Evolutionary conservation across 2,329 filamentous ascomycete species (phyloP).

Genomic region (Ceratocystis destructans): DNA sequence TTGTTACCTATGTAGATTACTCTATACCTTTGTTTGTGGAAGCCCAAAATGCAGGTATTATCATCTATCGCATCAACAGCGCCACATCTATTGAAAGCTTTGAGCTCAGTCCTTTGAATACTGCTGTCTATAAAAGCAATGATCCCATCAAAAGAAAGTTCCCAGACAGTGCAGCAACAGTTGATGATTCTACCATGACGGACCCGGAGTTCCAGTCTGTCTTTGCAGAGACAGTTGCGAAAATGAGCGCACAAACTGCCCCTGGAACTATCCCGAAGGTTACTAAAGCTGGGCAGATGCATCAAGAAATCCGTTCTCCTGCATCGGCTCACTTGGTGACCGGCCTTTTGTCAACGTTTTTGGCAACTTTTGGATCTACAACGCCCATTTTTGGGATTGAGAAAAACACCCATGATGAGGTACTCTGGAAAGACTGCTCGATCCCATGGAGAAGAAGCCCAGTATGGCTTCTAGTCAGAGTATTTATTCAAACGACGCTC

Average conservation of each 20-base stretch:
- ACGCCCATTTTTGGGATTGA: conserved; percentile 26
- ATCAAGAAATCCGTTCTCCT: conserved; percentile 36
- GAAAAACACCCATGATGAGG: conserved; percentile 43
- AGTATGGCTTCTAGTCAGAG: conserved; percentile 42
- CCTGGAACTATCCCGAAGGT: conserved; percentile 20
- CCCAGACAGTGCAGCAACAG: conserved; percentile 22
- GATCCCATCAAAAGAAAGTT: conserved; percentile 26
- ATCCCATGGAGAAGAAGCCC: conserved; percentile 39
- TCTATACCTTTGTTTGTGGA: conserved; percentile 24
- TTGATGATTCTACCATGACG: conserved; percentile 17
- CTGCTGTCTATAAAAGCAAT: conserved; percentile 22
- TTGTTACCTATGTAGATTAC: conserved; percentile 12
- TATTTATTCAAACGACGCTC: conserved; percentile 31
- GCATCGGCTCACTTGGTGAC: conserved; percentile 38
- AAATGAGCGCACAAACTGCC: conserved; percentile 24
- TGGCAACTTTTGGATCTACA: conserved; percentile 28
- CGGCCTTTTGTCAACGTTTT: conserved; percentile 31
- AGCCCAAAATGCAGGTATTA: conserved; percentile 28
- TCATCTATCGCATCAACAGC: conserved; percentile 20
- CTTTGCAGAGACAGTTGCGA: conserved; percentile 19
- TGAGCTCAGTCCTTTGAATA: conserved; percentile 26
- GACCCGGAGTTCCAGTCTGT: conserved; percentile 20
- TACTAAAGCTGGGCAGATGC: conserved; percentile 28
- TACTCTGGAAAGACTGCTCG: conserved; percentile 28
- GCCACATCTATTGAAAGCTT: conserved; percentile 21